phyloP scores from a whole-genome alignment of 768 basidiomycete genomes.

The Melanogaster broomeanus region DNA sequence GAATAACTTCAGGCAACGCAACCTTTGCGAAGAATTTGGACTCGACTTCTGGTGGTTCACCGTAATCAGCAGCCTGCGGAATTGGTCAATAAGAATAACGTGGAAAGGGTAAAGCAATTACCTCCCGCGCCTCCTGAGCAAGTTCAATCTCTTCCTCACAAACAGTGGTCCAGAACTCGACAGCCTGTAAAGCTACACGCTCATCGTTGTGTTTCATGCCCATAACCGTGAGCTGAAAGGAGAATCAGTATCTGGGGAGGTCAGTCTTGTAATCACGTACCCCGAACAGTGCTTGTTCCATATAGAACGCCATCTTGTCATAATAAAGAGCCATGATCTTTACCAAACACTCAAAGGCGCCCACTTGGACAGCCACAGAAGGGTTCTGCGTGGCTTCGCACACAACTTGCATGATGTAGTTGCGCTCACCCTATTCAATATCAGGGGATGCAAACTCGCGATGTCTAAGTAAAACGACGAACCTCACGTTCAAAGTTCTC shows the following conservation, averaged over 20 bases:
- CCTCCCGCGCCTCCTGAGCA: conserved; percentile 89
- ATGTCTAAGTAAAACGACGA: conserved; percentile 25
- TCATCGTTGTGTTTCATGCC: conserved; percentile 97
- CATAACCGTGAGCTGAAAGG: conserved; percentile 82
- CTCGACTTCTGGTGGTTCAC: conserved; percentile 82
- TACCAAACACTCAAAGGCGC: conserved; percentile 93
- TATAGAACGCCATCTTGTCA: conserved; percentile 98
- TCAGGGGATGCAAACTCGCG: conserved; percentile 1
- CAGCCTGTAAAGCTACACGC: conserved; percentile 89
- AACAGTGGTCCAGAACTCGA: conserved; percentile 99
- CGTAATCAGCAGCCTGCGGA: conserved; percentile 81
- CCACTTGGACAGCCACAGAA: conserved; percentile 84
- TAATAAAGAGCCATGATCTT: conserved; percentile 98
- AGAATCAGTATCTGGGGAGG: conserved; percentile 15
- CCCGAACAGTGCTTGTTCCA: conserved; percentile 98
- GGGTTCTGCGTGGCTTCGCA: conserved; percentile 96
- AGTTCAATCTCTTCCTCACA: conserved; percentile 97
- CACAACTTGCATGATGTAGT: conserved; percentile 99
- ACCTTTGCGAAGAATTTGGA: conserved; percentile 93
- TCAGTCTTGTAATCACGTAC: conserved; percentile 48
- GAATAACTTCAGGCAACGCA: conserved; percentile 92
- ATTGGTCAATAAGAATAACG: conserved; percentile 7
- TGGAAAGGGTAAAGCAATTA: conserved; percentile 31
- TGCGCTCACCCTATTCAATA: conserved; percentile 82
- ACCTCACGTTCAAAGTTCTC: conserved; percentile 99